Conservation (phyloP, 129 eudicot species). For the Flaveria bidentis region DNA sequence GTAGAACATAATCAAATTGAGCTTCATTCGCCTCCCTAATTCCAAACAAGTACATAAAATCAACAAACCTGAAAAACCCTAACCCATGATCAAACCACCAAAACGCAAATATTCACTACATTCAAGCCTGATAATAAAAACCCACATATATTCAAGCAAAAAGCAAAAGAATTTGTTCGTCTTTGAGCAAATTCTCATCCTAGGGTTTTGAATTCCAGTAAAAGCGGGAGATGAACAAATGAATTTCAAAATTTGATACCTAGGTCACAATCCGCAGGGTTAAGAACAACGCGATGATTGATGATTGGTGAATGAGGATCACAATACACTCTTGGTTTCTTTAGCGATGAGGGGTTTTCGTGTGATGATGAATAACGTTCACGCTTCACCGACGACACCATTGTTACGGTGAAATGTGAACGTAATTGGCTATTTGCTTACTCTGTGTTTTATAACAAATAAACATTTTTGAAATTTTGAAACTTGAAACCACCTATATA, state of each 20-base stretch:
- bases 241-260: slow-evolving; percentile 31
- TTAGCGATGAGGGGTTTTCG: slow-evolving; percentile 29
- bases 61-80: too few species aligned
- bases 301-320: slow-evolving; percentile 9
- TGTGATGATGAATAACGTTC: slow-evolving; percentile 22
- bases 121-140: not conserved
- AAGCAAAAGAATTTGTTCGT: not conserved
- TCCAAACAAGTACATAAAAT: too few species aligned
- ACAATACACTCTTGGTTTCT: slow-evolving; percentile 33
- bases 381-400: slow-evolving; percentile 50
- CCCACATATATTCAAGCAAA: not conserved
- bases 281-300: slow-evolving; percentile 40
- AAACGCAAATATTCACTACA: not conserved
- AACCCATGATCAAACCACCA: too few species aligned
- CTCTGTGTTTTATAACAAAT: too few species aligned
- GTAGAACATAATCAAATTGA: too few species aligned
- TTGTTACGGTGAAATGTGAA: slow-evolving; percentile 19
- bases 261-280: slow-evolving; percentile 55
- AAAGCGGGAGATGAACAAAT: slow-evolving; percentile 19
- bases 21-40: too few species aligned
- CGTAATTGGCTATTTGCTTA: too few species aligned
- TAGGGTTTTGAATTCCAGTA: slow-evolving; percentile 16
- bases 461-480: too few species aligned
- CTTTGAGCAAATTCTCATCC: not conserved
- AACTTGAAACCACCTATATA: too few species aligned